A percentile compares a stretch with the other conserved stretches of the same genome.
phyloP scores from a whole-genome alignment of 768 basidiomycete species.

The Podaxis sp. region DNA sequence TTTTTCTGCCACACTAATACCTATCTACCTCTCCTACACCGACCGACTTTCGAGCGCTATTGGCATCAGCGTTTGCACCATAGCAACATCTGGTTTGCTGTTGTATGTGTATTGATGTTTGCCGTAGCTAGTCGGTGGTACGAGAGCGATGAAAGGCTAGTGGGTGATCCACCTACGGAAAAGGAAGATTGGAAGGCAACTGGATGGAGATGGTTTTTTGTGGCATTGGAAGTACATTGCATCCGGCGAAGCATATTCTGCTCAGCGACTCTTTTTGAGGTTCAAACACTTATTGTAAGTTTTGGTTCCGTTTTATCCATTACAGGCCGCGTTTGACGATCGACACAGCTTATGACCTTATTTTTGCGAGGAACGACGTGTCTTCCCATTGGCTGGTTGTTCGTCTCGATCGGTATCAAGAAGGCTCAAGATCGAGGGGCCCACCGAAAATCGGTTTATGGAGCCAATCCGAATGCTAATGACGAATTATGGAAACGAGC shows the following conservation, averaged over 20 bases:
- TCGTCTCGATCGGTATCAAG: constrained; percentile 50
- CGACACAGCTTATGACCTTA: constrained; percentile 48
- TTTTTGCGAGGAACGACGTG: constrained; percentile 51
- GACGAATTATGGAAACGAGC: constrained; percentile 78
- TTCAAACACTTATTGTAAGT: constrained; percentile 44
- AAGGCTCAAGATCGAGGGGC: constrained; percentile 78
- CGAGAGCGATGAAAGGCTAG: constrained; percentile 38
- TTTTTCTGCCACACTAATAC: constrained; percentile 66
- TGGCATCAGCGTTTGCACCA: constrained; percentile 54
- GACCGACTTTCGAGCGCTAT: constrained; percentile 63
- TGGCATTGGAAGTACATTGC: constrained; percentile 42
- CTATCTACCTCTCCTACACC: constrained; percentile 68
- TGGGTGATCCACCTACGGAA: background rate
- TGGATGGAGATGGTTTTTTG: constrained; percentile 56
- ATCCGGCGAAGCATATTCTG: constrained; percentile 49
- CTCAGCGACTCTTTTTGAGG: constrained; percentile 59
- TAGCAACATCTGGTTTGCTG: constrained; percentile 56
- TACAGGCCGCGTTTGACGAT: background rate
- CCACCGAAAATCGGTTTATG: constrained; percentile 63
- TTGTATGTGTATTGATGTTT: constrained; percentile 61
- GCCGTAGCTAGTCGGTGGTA: constrained; percentile 70
- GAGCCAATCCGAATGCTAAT: constrained; percentile 43
- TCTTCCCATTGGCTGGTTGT: constrained; percentile 51
- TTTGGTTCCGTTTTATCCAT: background rate
- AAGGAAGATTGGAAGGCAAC: constrained; percentile 50